Evolutionary conservation across 768 basidiomycete genomes (phyloP), one percentile per base, ranked within the genome.

Genomic region (Phlebiopsis flavidoalba): DNA sequence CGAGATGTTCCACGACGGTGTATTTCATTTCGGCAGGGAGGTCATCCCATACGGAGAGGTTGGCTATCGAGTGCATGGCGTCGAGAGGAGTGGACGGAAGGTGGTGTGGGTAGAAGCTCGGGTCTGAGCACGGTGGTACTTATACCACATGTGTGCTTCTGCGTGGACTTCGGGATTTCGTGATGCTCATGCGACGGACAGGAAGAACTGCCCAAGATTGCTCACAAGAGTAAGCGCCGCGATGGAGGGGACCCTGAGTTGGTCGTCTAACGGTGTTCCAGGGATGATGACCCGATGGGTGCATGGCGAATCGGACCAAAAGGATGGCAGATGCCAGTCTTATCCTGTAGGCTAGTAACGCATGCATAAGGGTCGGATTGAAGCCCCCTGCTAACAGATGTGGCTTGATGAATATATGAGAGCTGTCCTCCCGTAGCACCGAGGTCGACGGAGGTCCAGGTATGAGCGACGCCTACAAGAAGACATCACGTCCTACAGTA

Each of bases 11-110:
- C 47, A 86, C 73, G 70, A 91, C 66, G 31, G 80, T 74, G 66
- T 86, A 77, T 71, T 83, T 84, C 71, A 91, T 83, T 64, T 91
- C 88, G 0, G 76, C 75, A 45, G 88, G 88, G 65, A 91, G 84
- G 19, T 70, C 54, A 60, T 76, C 68, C 88, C 88, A 89, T 10
- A 19, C 21, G 36, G 37, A 36, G 37, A 47, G 33, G 51, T n/a
- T 17, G 26, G 14, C 35, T 46, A 43, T 8, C 36, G 36, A 24
- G 21, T 58, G 48, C 61, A 62, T 53, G 50, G 26, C 31, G 45
- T 43, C 3, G 40, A 53, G 19, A 53, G 19, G 19, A 14, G 17
- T 26, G 17, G 21, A 17, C 11, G 43, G 31, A 17, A 15, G 19
- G 53, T 21, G 36, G 31, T 19, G 53, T 40, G 21, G 6, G 21